Conservation (phyloP, 257 asterid genomes). For the Ajuga chamaepitys region DNA sequence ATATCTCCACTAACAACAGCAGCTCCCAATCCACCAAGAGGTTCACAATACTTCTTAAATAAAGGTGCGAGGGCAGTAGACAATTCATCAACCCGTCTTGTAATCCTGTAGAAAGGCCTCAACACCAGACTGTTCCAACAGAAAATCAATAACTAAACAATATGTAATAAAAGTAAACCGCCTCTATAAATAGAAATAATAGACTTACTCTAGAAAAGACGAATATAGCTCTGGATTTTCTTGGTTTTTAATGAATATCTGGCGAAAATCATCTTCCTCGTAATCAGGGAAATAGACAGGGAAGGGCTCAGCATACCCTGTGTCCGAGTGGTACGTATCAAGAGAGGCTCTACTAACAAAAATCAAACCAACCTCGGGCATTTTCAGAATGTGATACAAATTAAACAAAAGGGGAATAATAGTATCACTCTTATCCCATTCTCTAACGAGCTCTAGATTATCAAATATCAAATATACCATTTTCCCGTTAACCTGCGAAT, state of each 20-base stretch:
- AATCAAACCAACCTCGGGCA: conserved; percentile 79
- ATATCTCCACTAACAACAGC: conserved; percentile 54
- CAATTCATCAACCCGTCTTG: conserved; percentile 80
- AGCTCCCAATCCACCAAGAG: conserved; percentile 47
- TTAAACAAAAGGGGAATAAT: conserved; percentile 63
- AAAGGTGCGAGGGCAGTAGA: conserved; percentile 59
- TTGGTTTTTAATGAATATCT: conserved; percentile 58
- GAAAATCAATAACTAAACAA: conserved; percentile 10
- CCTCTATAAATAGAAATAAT: background rate
- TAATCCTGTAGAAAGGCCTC: conserved; percentile 69
- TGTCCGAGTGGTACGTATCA: conserved; percentile 62
- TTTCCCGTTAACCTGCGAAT: conserved; percentile 41
- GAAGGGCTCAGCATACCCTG: conserved; percentile 68
- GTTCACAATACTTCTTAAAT: conserved; percentile 81
- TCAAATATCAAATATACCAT: conserved; percentile 89
- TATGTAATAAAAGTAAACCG: background rate
- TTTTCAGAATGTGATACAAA: conserved; percentile 57
- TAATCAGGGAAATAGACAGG: conserved; percentile 82
- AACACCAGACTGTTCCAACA: conserved; percentile 62
- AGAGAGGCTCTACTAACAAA: conserved; percentile 68
- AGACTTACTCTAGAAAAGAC: conserved; percentile 78
- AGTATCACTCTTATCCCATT: conserved; percentile 65
- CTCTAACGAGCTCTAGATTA: conserved; percentile 58
- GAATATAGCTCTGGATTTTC: conserved; percentile 62
- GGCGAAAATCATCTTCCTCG: conserved; percentile 69